Base-by-base conservation (phyloP, 108 stramenopile genomes). In the Cyclotella sp. region DNA sequence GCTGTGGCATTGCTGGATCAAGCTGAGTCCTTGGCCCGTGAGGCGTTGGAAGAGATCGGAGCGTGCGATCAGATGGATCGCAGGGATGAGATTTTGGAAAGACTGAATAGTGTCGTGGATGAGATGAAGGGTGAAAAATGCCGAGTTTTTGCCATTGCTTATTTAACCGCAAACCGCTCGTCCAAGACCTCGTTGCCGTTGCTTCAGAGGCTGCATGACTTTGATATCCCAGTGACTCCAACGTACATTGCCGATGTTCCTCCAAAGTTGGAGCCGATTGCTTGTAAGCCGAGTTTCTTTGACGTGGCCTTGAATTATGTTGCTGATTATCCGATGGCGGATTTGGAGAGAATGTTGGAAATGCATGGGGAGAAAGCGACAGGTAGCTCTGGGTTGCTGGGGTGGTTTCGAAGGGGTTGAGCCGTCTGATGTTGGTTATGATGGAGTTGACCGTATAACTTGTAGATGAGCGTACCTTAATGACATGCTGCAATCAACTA, bases 11-110 rank as follows among this genome's bases (percentile, higher is more conserved):
- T 94, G 44, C 70, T 91, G 44, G 70, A 90, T 44, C 91, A 94
- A 43, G 80, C 91, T 9, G 70, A 62, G 21, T 66, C 65, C 46
- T 57, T 94, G 63, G 74, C 76, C 34, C 71, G 74, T 63, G 85
- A 89, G 39, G 93, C 93, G 16, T 28, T 72, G 59, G 93, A 94
- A 78, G 93, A 94, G 73, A 89, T 94, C 45, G 87, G 86, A 21
- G 93, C 93, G 14, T 94, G 93, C 79, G 91, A 92, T 57, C 78
- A 84, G 61, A 90, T 89, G 89, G 79, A 89, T 10, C 75, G 79
- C 54, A 73, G 76, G 7, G 87, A 89, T 18, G 68, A 75, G 24
- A 79, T 88, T 49, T 63, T 92, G 68, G 68, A 87, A 19, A 71
- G 75, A n/a, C 75, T 94, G 57, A 85, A 88, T 26, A 65, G 52